Evolutionary conservation across 106 monocot species (phyloP).

Genomic region (Dactylorhiza incarnata): DNA sequence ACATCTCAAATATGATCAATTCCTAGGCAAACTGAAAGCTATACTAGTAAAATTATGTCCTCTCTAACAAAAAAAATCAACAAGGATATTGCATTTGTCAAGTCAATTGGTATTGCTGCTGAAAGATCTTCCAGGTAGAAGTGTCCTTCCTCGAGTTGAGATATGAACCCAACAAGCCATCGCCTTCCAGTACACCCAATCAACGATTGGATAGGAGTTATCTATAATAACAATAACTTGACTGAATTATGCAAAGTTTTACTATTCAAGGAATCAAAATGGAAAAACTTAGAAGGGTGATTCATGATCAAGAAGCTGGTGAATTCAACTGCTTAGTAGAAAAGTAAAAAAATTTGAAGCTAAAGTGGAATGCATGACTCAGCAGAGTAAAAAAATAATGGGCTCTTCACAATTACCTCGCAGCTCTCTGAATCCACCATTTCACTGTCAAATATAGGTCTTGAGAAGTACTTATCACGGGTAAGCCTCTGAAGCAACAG

Average conservation of each 20-base stretch:
- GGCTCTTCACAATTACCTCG: slow-evolving; percentile 39
- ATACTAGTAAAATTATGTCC: background rate
- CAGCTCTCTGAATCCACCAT: slow-evolving; percentile 39
- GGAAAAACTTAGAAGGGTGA: background rate
- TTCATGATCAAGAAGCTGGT: background rate
- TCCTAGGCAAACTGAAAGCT: background rate
- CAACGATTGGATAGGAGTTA: slow-evolving; percentile 86
- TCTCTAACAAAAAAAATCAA: slow-evolving; percentile 7
- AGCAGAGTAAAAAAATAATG: background rate
- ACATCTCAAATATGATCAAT: background rate
- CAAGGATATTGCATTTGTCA: slow-evolving; percentile 93
- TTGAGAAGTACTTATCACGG: slow-evolving; percentile 84
- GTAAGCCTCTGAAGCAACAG: slow-evolving; percentile 72
- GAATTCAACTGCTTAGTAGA: background rate
- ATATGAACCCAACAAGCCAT: slow-evolving; percentile 97
- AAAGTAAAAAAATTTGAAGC: background rate
- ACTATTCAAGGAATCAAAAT: background rate
- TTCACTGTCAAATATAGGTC: slow-evolving; percentile 62
- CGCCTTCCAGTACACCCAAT: slow-evolving; percentile 78
- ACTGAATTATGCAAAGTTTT: background rate
- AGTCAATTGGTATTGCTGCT: slow-evolving; percentile 83
- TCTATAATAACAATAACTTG: slow-evolving; percentile 30
- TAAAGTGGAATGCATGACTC: background rate
- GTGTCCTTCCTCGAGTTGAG: slow-evolving; percentile 87
- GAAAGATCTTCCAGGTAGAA: slow-evolving; percentile 93